Percentiles rank a stretch among this genome's conserved stretches.
These are phyloP conservation scores for Neofusicoccum sp. DNA, from an alignment of 2,329 filamentous ascomycete species.

Conservation along the genomic window DNA sequence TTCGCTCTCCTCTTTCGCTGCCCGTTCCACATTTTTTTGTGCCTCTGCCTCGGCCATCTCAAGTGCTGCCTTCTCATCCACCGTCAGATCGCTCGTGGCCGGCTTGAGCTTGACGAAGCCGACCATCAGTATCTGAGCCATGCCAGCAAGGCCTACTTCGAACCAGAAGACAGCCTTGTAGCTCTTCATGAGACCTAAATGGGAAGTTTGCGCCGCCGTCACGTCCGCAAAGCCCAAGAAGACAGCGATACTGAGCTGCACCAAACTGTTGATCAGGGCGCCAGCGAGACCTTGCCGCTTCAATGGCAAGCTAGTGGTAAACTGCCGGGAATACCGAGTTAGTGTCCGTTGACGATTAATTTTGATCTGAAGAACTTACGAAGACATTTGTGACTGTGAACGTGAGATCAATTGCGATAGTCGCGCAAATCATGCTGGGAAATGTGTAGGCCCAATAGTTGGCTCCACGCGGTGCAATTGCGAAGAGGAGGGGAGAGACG, in stretches of 20 bases:
- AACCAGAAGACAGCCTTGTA: constrained; percentile 71
- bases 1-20: not conserved
- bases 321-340: not conserved
- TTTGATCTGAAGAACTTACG: not conserved
- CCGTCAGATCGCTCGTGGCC: constrained; percentile 23
- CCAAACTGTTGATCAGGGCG: constrained; percentile 68
- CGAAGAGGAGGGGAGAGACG: constrained; percentile 63
- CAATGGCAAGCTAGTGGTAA: constrained; percentile 70
- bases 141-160: constrained; percentile 48
- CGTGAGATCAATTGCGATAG: constrained; percentile 73
- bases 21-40: not conserved
- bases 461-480: constrained; percentile 59
- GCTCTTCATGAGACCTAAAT: constrained; percentile 50
- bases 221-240: constrained; percentile 73
- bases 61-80: constrained; percentile 20
- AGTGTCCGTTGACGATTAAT: not conserved
- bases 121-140: constrained; percentile 19
- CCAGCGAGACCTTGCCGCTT: constrained; percentile 72
- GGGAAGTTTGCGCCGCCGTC: constrained; percentile 51
- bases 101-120: constrained; percentile 22
- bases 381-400: constrained; percentile 78
- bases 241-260: constrained; percentile 73
- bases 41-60: constrained; percentile 3
- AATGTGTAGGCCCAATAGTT: constrained; percentile 76
- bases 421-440: constrained; percentile 69